Base-by-base conservation (phyloP, 345 rosid genomes). In the Streptanthus diversifolius region DNA sequence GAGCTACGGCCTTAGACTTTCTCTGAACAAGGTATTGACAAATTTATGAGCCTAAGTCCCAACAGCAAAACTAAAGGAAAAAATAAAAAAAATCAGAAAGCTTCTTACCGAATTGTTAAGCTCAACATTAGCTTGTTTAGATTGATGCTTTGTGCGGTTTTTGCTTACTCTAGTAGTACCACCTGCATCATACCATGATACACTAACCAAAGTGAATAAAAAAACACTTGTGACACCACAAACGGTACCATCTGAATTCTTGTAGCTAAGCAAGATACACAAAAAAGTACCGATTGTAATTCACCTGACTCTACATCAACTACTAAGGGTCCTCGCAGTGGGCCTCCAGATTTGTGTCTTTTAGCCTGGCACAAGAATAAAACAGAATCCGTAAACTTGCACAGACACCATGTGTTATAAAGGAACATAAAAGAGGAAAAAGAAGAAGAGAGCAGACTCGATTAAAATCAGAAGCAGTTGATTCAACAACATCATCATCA, bases 221-320 rank as follows among this genome's bases (percentile, higher is more conserved):
- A 17, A 39, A 49, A 37, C 59, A 48, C 58, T 53, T 53, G 1
- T 52, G 57, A 49, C 55, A 57, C 11, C 40, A 48, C 30, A 49
- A 18, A 21, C 5, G 39, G 10, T 25, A 22, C 22, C 33, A 18
- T 24, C 47, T 8, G n/a, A 24, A 21, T 25, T 37, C 66, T 47
- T 9, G 18, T 35, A 72, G n/a, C 71, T 17, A 4, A 5, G 57
- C 29, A 14, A 12, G 15, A 33, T 18, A 2, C 44, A 21, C 5
- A 8, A 41, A 45, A 15, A 37, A 59, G 2, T n/a, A 58, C 4
- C 0, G 25, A 3, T 8, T 1, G 13, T 8, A 30, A 18, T 66
- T 25, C 71, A 91, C 99, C 97, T 66, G 93, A 80, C 33, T 90
- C 98, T 39, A 88, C 79, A 83, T 87, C 95, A 64, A 86, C 86